Base-by-base conservation (phyloP, 345 rosid species). In the Geranium brycei region DNA sequence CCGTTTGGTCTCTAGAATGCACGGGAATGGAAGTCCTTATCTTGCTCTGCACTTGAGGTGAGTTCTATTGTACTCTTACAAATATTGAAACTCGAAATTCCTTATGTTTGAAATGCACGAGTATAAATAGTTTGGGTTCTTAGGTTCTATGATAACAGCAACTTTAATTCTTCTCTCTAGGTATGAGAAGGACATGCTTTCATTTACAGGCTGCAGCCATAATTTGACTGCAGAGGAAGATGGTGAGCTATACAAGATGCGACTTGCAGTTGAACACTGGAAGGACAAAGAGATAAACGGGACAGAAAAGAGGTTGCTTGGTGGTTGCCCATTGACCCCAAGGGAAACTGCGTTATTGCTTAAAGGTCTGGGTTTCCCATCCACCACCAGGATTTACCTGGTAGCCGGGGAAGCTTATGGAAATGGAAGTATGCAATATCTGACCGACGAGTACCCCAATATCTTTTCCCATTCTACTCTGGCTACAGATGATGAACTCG, bases 341-440 rank as follows among this genome's bases (percentile, higher is more conserved):
- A 78, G 97, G 71, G 98, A 92, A 76, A 89, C 98, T 62, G 81
- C 97, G 14, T 90, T 89, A 69, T 75, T 89, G 77, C 89, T 92
- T 15, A 85, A 76, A 77, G 96, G 83, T 19, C 72, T 89, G 58
- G 96, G 86, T 31, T 89, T 83, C 69, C 88, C 87, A 41, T 77
- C 96, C 18, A 76, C 75, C 78, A 86, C 95, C 28, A 81, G 89
- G 71, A 90, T 93, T 53, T 93, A 90, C 80, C 79, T 92, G 62
- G 99, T 90, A 66, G 99, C 99, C 60, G 99, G 99, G 51, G 97
- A 90, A 73, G 88, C 91, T 63, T 90, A 83, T 68, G 99, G 99
- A 31, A 81, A 81, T 17, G 91, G 91, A 62, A 93, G 90, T 61
- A 93, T 89, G 96, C 79, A 83, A 64, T 76, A 81, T 72, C 88